Percentiles rank a stretch among this genome's conserved stretches.
Evolutionary conservation across 2,329 filamentous ascomycete species (phyloP).

Genomic region (Aphanoascus verrucosus): DNA sequence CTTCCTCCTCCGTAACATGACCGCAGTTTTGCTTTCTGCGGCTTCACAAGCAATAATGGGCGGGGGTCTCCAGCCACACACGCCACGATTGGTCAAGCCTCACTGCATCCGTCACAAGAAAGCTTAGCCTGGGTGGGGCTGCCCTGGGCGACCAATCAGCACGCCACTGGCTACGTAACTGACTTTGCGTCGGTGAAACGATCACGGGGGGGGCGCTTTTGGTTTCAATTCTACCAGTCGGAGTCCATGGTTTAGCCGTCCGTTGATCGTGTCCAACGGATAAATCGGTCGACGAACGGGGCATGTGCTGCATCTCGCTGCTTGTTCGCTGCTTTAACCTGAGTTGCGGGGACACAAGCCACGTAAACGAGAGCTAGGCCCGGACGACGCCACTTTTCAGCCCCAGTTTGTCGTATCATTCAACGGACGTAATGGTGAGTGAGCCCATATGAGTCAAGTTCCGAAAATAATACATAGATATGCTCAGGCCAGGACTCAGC

Average conservation of each 20-base stretch:
- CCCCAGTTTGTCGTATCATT: too few species aligned
- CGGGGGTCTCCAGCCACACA: slow-evolving; percentile 7
- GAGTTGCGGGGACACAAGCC: too few species aligned
- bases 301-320: too few species aligned
- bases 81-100: slow-evolving; percentile 8
- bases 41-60: not conserved
- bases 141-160: slow-evolving; percentile 9
- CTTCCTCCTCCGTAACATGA: not conserved
- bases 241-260: not conserved
- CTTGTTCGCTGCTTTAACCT: too few species aligned
- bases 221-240: slow-evolving; percentile 4
- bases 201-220: not conserved
- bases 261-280: too few species aligned
- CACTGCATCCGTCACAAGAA: slow-evolving; percentile 8
- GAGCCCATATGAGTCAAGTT: too few species aligned
- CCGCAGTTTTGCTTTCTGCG: not conserved
- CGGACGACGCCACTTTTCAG: too few species aligned
- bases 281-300: too few species aligned
- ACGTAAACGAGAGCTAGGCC: too few species aligned
- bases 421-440: too few species aligned
- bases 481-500: too few species aligned
- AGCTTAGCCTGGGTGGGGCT: slow-evolving; percentile 9
- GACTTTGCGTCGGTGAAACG: not conserved
- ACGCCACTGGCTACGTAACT: not conserved
- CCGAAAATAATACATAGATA: too few species aligned